These are phyloP conservation scores for Corniculantispora saksenae DNA, from an alignment of 2,329 filamentous ascomycete genomes.

Conservation along the genomic window DNA sequence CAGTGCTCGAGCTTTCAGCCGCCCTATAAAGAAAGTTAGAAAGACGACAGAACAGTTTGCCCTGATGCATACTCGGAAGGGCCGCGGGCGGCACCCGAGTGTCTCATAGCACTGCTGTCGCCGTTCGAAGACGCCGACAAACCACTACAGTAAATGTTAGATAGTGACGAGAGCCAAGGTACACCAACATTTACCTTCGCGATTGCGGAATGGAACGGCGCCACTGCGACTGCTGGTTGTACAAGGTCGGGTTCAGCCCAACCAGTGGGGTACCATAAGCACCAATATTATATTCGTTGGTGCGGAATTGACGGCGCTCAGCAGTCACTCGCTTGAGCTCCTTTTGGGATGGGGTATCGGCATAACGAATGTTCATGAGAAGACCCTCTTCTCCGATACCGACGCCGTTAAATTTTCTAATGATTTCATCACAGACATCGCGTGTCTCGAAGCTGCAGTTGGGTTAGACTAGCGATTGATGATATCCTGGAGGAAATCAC, in stretches of 20 bases:
- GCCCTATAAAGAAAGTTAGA: conserved; percentile 40
- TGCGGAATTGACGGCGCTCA: conserved; percentile 91
- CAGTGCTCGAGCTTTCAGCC: conserved; percentile 41
- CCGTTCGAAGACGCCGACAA: conserved; percentile 33
- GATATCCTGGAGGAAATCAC: conserved; percentile 27
- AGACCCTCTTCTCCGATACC: conserved; percentile 75
- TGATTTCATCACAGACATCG: conserved; percentile 86
- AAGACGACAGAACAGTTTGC: conserved; percentile 27
- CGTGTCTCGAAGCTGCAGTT: conserved; percentile 77
- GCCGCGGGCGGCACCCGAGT: conserved; percentile 35
- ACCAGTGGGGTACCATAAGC: conserved; percentile 66
- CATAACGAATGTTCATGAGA: conserved; percentile 91
- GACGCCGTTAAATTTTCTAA: conserved; percentile 81
- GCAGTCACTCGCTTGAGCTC: conserved; percentile 94
- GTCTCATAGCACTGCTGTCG: conserved; percentile 30
- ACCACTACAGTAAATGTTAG: conserved; percentile 24
- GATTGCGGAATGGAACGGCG: conserved; percentile 33
- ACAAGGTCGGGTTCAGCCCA: conserved; percentile 47
- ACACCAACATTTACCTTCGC: conserved; percentile 31
- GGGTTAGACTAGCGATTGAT: conserved; percentile 25
- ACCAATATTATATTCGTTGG: conserved; percentile 87
- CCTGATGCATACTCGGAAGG: conserved; percentile 38
- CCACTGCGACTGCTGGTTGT: conserved; percentile 40
- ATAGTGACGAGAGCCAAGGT: background rate
- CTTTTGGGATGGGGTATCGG: conserved; percentile 96